phyloP scores from a whole-genome alignment of 257 asterid species.

The Solanum chmielewskii region DNA sequence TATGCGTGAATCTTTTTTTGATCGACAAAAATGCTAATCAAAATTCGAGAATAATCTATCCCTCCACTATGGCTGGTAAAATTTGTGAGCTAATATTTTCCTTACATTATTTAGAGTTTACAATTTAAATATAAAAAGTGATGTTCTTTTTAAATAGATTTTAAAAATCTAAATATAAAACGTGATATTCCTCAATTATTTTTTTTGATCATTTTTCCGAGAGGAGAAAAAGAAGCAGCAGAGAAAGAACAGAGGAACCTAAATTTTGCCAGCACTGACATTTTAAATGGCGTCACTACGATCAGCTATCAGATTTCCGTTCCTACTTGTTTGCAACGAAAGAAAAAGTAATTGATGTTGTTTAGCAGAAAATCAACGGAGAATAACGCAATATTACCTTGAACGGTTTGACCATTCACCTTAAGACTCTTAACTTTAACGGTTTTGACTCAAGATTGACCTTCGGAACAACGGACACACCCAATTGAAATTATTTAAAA shows the following conservation, averaged over 20 bases:
- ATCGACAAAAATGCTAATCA: background rate
- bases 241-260: background rate
- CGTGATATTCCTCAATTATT: background rate
- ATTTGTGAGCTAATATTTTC: too few species aligned
- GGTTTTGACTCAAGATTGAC: background rate
- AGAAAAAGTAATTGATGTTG: background rate
- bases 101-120: too few species aligned
- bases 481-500: too few species aligned
- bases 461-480: background rate
- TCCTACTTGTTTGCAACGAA: background rate
- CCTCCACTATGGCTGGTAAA: background rate
- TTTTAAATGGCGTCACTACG: background rate
- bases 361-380: background rate
- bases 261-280: background rate
- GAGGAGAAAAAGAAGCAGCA: background rate
- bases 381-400: background rate
- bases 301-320: background rate
- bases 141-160: too few species aligned
- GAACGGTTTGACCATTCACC: background rate
- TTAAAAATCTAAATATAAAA: too few species aligned
- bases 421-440: background rate
- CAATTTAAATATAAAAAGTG: too few species aligned
- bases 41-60: background rate
- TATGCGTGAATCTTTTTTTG: background rate
- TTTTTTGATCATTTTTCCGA: background rate